Evolutionary conservation across 2,329 filamentous ascomycete genomes (phyloP).

Genomic region (Colletotrichum sp.): DNA sequence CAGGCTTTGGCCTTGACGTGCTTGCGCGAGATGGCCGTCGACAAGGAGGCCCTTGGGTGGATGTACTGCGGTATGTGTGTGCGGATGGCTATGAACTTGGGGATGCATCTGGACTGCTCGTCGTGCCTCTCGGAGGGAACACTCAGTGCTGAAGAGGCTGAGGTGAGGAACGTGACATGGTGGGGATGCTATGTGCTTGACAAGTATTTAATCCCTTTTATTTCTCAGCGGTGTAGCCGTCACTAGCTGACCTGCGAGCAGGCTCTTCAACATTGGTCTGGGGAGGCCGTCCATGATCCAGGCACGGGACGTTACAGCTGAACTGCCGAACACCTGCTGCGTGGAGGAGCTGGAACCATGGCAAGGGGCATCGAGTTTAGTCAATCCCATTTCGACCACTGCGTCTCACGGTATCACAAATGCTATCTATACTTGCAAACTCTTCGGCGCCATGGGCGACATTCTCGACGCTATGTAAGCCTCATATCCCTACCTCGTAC

Average conservation of each 20-base stretch:
- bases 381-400: accelerated
- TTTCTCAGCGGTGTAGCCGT: accelerated
- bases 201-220: accelerated
- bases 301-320: background rate
- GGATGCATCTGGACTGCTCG: background rate
- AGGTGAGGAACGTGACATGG: background rate
- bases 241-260: accelerated
- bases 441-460: background rate
- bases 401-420: background rate
- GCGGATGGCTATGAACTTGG: background rate
- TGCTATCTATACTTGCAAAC: background rate
- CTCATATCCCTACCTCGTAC: background rate
- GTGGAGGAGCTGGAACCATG: background rate
- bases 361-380: accelerated
- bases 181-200: background rate
- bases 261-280: background rate
- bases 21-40: background rate
- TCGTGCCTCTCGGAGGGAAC: background rate
- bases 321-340: background rate
- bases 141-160: background rate
- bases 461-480: background rate
- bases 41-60: background rate
- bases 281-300: background rate
- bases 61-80: background rate
- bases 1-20: background rate